phyloP scores from a whole-genome alignment of 208 protist genomes.

The Wallacemonas rigidus region DNA sequence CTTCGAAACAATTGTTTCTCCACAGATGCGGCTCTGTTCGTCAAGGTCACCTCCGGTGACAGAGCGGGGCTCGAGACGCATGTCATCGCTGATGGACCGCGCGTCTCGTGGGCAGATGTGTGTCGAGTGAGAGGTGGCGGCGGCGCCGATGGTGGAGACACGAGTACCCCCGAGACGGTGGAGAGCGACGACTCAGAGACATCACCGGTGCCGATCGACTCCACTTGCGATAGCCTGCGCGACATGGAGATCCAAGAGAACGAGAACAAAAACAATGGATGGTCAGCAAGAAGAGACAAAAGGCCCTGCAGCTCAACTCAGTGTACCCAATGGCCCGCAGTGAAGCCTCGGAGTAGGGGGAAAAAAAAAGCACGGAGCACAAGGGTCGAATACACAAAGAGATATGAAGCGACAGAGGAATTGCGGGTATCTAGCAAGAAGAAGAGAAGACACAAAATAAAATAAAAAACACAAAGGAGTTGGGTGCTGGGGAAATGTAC shows the following conservation, averaged over 20 bases:
- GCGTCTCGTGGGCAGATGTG: not conserved
- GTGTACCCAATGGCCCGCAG: conserved; percentile 3
- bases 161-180: not conserved
- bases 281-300: too few relatives aligned
- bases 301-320: too few relatives aligned
- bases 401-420: conserved; percentile 14
- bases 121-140: not conserved
- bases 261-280: conserved; percentile 16
- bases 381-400: conserved; percentile 3
- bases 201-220: not conserved
- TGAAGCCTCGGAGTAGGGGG: not conserved
- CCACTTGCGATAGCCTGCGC: not conserved
- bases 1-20: conserved; percentile 14
- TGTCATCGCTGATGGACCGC: not conserved
- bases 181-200: conserved; percentile 7
- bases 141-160: not conserved
- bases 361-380: not conserved
- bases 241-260: not conserved
- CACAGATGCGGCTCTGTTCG: not conserved
- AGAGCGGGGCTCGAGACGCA: not conserved
- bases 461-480: not conserved
- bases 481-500: not conserved
- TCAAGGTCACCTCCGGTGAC: not conserved
- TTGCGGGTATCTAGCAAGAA: not conserved
- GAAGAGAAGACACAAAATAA: not conserved